These are phyloP conservation scores for Esteya vermicola DNA, from an alignment of 2,329 filamentous ascomycete genomes.

Conservation along the genomic window DNA sequence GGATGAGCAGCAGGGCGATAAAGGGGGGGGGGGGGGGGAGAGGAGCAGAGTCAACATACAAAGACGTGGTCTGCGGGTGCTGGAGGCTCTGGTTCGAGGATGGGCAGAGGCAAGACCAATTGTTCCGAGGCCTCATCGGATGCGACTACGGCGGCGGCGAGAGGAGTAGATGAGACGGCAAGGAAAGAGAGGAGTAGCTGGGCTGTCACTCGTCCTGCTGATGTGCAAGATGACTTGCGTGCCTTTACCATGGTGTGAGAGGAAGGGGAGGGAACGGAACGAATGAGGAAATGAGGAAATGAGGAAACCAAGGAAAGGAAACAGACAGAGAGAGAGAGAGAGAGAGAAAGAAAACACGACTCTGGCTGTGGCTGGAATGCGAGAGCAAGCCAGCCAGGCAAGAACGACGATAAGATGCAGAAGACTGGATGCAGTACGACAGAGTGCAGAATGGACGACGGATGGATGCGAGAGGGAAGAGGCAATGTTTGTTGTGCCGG, in stretches of 20 bases:
- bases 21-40: not conserved
- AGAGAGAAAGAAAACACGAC: not conserved
- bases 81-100: slow-evolving; percentile 28
- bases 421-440: too few species aligned
- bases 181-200: slow-evolving; percentile 53
- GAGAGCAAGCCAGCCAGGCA: not conserved
- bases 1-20: not conserved
- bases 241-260: slow-evolving; percentile 13
- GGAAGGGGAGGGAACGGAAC: not conserved
- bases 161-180: slow-evolving; percentile 33
- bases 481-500: too few species aligned
- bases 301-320: not conserved
- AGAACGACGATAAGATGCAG: not conserved
- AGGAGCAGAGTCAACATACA: slow-evolving; percentile 18
- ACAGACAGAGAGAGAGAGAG: not conserved
- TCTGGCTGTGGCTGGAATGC: not conserved
- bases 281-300: not conserved
- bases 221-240: slow-evolving; percentile 27
- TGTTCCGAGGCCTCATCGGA: slow-evolving; percentile 21
- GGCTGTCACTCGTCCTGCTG: slow-evolving; percentile 48
- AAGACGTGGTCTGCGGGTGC: slow-evolving; percentile 42
- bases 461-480: too few species aligned
- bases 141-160: slow-evolving; percentile 18
- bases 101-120: slow-evolving; percentile 26
- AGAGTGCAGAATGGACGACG: too few species aligned